Evolutionary conservation across 2,329 filamentous ascomycete species (phyloP), one percentile per base, ranked within the genome.

Genomic region (Clarireedia hainanense): DNA sequence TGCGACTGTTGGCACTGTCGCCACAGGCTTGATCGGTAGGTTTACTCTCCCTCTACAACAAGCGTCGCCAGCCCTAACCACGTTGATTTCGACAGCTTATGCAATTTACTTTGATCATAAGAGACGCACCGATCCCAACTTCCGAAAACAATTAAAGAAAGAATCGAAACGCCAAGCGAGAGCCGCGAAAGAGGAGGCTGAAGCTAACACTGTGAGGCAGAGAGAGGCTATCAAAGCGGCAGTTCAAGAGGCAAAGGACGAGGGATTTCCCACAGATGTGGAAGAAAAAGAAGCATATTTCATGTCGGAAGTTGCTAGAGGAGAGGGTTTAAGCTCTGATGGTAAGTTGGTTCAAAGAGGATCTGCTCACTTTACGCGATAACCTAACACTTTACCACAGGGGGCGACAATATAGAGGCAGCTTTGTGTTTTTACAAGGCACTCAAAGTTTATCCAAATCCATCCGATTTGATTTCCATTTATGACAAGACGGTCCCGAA

Each of bases 401-500:
- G 85, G 64, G 75, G 82, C 63, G 82, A 85, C 69, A 77, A 80
- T 42, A 73, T 96, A 57, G 91, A 96, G 63, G 89, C 94, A 51
- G 92, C 94, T 48, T 77, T 97, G 59, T 90, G 89, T 73, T 99
- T 99, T 76, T 99, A 97, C 83, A 95, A 91, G 80, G 94, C 91
- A 46, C 82, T 99, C 64, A 99, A 99, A 81, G 94, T 97, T 65
- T 99, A 99, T 76, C 94, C 94, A 52, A 88, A 89, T 67, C 94
- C 92, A 12, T 82, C 86, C 66, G 94, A 97, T 69, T 79, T 99
- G 67, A 96, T 99, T 72, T 83, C 82, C 68, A 96, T 99, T 73
- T 99, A 99, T 75, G 94, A 99, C 74, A 96, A 95, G 83, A 97
- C 94, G 34, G 91, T 97, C 47, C 87, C 92, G 66, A 96, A 96